Base-by-base conservation (phyloP, 2,329 filamentous ascomycete genomes). In the Fusarium caatingaense region DNA sequence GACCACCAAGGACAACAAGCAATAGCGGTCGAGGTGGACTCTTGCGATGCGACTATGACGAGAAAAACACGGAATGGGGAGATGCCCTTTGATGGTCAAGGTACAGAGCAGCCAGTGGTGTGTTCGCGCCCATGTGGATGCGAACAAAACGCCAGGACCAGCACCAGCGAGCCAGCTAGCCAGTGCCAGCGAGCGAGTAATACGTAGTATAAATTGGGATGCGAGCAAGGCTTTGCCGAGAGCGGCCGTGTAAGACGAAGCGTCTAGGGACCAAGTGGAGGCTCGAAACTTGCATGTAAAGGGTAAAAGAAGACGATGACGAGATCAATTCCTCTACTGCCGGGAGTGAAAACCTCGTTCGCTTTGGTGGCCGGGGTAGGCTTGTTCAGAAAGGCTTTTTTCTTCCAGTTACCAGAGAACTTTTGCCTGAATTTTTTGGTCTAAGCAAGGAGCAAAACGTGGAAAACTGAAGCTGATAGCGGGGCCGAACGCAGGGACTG, bases 31-130 rank as follows among this genome's bases (percentile, higher is more conserved):
- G 68, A 68, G 64, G 73, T 74, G 74, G 73, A 60, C 63, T 73
- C 65, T 70, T 55, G 66, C 66, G 63, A 74, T 70, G 69, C 64
- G 72, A 75, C 73, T 74, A 76, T 73, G 69, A 77, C 76, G 74
- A 77, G 74, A 72, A 76, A 76, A 78, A 76, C 63, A 74, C 75
- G 75, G 76, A 66, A 76, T 72, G 63, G 72, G 48, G 46, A 60
- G 71, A 63, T 54, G 56, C 42, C 40, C 27, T 66, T 69, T 74
- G 59, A 65, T 63, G 58, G 64, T 73, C 58, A 58, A 58, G 69
- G 72, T 68, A 53, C 34, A 53, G 49, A 53, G 49, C 34, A 68
- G 66, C 63, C 61, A 66, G 72, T 76, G 73, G 73, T 73, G 73
- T 74, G 68, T 71, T 71, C 42, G 56, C 54, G 56, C 56, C 53